phyloP scores from a whole-genome alignment of 148 eudicot genomes.

The Linanthus parryae region DNA sequence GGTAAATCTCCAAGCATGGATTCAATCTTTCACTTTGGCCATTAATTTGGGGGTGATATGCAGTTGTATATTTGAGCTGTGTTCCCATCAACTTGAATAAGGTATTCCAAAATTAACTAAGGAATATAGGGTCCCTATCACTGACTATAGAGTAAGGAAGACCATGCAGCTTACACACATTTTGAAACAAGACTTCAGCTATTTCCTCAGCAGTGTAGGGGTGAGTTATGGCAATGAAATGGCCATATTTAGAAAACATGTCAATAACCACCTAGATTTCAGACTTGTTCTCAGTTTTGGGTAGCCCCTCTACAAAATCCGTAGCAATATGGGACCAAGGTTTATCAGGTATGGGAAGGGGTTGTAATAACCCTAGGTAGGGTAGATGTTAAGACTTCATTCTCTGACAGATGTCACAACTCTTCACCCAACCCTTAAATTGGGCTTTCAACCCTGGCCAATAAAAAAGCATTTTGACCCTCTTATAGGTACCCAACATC shows the following conservation, averaged over 20 bases:
- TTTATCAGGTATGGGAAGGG: background rate
- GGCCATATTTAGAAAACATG: background rate
- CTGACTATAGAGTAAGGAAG: background rate
- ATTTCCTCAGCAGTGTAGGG: background rate
- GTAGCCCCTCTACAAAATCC: constrained; percentile 9
- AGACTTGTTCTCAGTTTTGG: background rate
- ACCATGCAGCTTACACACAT: background rate
- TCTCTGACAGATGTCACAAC: background rate
- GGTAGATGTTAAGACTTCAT: background rate
- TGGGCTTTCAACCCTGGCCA: background rate
- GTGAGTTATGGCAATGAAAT: background rate
- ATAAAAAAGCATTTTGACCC: background rate
- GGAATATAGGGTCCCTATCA: background rate
- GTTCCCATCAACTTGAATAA: background rate
- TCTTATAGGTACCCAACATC: background rate
- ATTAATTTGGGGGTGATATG: background rate
- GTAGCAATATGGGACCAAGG: background rate
- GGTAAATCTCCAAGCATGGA: too few relatives aligned
- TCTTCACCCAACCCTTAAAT: background rate
- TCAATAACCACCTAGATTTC: constrained; percentile 6
- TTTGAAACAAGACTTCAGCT: background rate
- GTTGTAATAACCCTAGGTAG: background rate
- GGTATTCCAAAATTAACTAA: background rate
- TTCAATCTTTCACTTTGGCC: too few relatives aligned
- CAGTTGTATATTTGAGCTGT: background rate